phyloP scores from a whole-genome alignment of 2,329 filamentous ascomycete species.

The Akanthomyces uredinophilus region DNA sequence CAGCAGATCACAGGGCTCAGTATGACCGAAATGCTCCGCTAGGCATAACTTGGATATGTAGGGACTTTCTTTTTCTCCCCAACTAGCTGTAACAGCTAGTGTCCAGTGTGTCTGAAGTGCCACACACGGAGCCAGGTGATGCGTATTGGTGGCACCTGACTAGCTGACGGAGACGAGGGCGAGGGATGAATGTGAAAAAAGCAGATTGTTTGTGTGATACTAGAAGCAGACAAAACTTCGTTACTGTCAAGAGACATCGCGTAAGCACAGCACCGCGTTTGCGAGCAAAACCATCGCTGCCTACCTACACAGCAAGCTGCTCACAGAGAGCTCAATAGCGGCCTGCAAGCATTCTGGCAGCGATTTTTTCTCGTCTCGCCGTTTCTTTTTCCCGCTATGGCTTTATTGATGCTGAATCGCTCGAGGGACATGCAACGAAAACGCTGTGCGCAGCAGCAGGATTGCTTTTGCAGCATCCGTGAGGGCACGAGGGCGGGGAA shows the following conservation, averaged over 20 bases:
- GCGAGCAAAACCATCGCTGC: constrained; percentile 1
- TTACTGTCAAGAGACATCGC: background rate
- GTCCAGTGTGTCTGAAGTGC: constrained; percentile 8
- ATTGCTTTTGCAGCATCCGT: constrained; percentile 12
- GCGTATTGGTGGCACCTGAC: background rate
- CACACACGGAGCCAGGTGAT: background rate
- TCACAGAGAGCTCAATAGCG: background rate
- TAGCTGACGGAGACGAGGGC: background rate
- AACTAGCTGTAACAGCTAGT: constrained; percentile 8
- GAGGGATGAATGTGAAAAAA: background rate
- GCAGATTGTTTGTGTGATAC: background rate
- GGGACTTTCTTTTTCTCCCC: constrained; percentile 8
- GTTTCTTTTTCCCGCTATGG: constrained; percentile 12
- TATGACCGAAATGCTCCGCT: constrained; percentile 3
- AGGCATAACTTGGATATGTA: background rate
- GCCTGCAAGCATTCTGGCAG: background rate
- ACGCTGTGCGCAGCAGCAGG: background rate
- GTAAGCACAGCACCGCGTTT: background rate
- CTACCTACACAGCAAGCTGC: background rate
- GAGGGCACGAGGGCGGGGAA: background rate
- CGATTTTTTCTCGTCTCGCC: background rate
- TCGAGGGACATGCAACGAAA: background rate
- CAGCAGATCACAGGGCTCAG: constrained; percentile 4
- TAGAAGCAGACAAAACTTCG: background rate
- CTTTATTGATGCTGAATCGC: background rate